Conservation (phyloP, 1,139 yeast genomes). For the Zhuliangozyma parablackwelliae region DNA sequence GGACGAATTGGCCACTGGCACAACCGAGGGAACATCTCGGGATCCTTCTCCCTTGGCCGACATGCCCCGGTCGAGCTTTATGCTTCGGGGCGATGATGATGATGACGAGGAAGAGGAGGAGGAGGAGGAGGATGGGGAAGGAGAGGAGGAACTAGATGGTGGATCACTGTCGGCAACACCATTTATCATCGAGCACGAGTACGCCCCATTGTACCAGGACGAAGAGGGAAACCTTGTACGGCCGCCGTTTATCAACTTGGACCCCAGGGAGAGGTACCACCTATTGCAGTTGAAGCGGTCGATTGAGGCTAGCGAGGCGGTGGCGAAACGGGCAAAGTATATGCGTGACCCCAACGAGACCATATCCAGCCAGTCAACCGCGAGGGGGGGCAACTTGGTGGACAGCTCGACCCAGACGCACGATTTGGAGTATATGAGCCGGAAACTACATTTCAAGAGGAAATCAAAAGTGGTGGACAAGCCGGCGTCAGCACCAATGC, state of each 20-base stretch:
- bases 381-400: constrained; percentile 19
- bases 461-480: constrained; percentile 1
- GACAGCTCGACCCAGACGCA: constrained; percentile 45
- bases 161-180: no score
- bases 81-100: neutral
- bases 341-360: constrained; percentile 43
- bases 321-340: constrained; percentile 32
- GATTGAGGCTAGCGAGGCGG: constrained; percentile 31
- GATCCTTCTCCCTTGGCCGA: constrained; percentile 7
- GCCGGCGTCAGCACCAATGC: constrained; percentile 1
- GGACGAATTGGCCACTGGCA: neutral
- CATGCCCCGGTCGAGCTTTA: constrained; percentile 1
- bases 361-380: constrained; percentile 4
- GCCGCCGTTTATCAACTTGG: constrained; percentile 46
- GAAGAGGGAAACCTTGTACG: constrained; percentile 37
- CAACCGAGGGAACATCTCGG: constrained; percentile 1
- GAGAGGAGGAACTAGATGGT: constrained; percentile 1
- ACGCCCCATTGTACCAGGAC: constrained; percentile 33
- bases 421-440: constrained; percentile 25
- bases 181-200: constrained; percentile 20
- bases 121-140: neutral
- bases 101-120: constrained; percentile 1
- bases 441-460: constrained; percentile 12
- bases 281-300: constrained; percentile 37
- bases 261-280: constrained; percentile 42